Conservation (phyloP, 108 stramenopile species). For the Skeletonema costatum region DNA sequence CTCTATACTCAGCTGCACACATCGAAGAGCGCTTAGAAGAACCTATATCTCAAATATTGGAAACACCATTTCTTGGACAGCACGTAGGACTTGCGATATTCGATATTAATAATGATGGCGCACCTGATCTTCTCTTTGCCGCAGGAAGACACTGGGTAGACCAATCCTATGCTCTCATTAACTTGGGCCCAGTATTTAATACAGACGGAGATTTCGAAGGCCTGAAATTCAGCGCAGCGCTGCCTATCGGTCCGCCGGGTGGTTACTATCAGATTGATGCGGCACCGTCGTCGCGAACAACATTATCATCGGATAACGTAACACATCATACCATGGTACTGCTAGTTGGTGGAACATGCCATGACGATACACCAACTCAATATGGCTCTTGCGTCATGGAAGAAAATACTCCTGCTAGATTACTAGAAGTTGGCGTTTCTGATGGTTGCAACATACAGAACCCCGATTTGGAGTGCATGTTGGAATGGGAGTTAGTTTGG, state of each 20-base stretch:
- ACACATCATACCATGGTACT: constrained; percentile 5
- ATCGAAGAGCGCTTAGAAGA: neutral
- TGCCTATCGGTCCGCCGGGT: constrained; percentile 17
- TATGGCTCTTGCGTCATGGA: constrained; percentile 2
- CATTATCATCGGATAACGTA: neutral
- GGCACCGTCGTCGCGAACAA: neutral
- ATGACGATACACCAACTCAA: neutral
- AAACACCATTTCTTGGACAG: constrained; percentile 13
- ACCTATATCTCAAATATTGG: constrained; percentile 6
- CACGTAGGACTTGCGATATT: constrained; percentile 1
- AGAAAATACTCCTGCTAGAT: constrained; percentile 14
- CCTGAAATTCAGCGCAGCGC: neutral
- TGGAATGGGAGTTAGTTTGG: constrained; percentile 2
- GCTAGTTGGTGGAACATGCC: constrained; percentile 16
- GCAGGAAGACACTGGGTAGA: constrained; percentile 19
- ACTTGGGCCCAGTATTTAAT: constrained; percentile 4
- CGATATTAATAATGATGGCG: constrained; percentile 10
- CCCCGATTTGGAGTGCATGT: neutral
- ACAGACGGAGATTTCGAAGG: neutral
- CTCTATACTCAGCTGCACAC: neutral
- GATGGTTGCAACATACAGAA: neutral
- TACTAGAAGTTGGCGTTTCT: neutral
- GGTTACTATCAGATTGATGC: constrained; percentile 16
- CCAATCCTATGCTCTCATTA: constrained; percentile 18
- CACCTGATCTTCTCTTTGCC: constrained; percentile 11